Evolutionary conservation across 2,329 filamentous ascomycete genomes (phyloP).

Genomic region (Cladophialophora immunda): DNA sequence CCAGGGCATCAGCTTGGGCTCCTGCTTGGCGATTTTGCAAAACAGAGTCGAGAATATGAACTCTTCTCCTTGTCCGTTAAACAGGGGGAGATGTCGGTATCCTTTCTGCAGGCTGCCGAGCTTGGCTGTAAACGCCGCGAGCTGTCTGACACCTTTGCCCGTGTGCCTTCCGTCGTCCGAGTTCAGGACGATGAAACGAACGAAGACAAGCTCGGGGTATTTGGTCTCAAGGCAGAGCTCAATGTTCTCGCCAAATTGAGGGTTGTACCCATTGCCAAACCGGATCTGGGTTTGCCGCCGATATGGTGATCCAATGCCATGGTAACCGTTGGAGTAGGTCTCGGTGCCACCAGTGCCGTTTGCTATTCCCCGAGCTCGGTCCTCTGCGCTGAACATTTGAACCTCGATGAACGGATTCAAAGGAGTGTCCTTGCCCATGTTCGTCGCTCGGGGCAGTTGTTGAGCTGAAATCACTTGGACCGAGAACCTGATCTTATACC

Average conservation of each 20-base stretch:
- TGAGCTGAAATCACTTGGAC: slow-evolving; percentile 94
- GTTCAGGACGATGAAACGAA: slow-evolving; percentile 91
- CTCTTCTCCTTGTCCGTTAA: slow-evolving; percentile 87
- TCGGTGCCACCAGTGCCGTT: slow-evolving; percentile 72
- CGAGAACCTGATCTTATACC: slow-evolving; percentile 75
- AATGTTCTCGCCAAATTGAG: slow-evolving; percentile 81
- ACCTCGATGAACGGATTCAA: slow-evolving; percentile 96
- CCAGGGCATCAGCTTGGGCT: slow-evolving; percentile 52
- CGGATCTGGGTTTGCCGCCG: slow-evolving; percentile 82
- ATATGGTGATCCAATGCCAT: slow-evolving; percentile 75
- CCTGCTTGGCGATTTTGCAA: slow-evolving; percentile 77
- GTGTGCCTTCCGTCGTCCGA: slow-evolving; percentile 77
- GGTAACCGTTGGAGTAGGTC: slow-evolving; percentile 69
- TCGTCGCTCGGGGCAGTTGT: slow-evolving; percentile 84
- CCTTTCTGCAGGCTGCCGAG: slow-evolving; percentile 88
- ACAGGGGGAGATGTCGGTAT: slow-evolving; percentile 89
- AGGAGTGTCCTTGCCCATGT: slow-evolving; percentile 73
- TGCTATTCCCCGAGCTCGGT: slow-evolving; percentile 79
- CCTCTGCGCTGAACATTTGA: slow-evolving; percentile 92
- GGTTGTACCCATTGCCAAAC: slow-evolving; percentile 91
- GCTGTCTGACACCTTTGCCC: slow-evolving; percentile 68
- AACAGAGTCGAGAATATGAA: slow-evolving; percentile 96
- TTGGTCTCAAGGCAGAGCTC: slow-evolving; percentile 89
- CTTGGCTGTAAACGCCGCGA: slow-evolving; percentile 93
- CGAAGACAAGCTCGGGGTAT: slow-evolving; percentile 90